Conservation (phyloP, 2,329 filamentous ascomycete species). For the Phaeosphaeria sp. region DNA sequence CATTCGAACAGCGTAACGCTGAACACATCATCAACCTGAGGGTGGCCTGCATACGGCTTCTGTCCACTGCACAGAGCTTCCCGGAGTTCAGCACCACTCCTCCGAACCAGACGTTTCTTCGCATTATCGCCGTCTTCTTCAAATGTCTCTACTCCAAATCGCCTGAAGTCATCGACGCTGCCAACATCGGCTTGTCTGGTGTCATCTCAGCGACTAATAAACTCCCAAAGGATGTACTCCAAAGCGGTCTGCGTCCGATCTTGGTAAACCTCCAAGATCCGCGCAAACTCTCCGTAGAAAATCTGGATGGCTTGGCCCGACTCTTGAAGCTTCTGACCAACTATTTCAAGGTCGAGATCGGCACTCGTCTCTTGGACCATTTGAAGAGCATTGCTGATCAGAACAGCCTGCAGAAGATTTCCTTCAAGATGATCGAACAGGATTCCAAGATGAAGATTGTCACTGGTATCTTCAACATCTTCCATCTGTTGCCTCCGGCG, state of each 20-base stretch:
- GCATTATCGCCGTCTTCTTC: constrained; percentile 94
- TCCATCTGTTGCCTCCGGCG: constrained; percentile 90
- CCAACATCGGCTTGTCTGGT: constrained; percentile 86
- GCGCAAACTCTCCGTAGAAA: constrained; percentile 85
- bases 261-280: constrained; percentile 94
- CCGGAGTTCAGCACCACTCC: constrained; percentile 85
- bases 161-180: constrained; percentile 88
- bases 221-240: constrained; percentile 91
- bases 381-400: constrained; percentile 89
- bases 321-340: constrained; percentile 91
- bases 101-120: constrained; percentile 66
- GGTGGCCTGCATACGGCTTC: constrained; percentile 89
- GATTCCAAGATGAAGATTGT: constrained; percentile 93
- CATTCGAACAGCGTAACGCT: constrained; percentile 91
- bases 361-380: constrained; percentile 88
- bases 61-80: constrained; percentile 92
- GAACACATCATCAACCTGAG: constrained; percentile 90
- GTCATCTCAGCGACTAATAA: constrained; percentile 90
- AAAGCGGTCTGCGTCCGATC: constrained; percentile 93
- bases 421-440: constrained; percentile 94
- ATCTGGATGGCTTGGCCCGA: constrained; percentile 87
- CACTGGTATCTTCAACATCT: constrained; percentile 93
- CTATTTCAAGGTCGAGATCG: constrained; percentile 99
- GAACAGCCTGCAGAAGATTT: constrained; percentile 81
- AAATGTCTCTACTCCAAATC: constrained; percentile 95